These are phyloP conservation scores for Saccharomyces mikatae DNA, from an alignment of 805 yeast genomes.

Conservation along the genomic window DNA sequence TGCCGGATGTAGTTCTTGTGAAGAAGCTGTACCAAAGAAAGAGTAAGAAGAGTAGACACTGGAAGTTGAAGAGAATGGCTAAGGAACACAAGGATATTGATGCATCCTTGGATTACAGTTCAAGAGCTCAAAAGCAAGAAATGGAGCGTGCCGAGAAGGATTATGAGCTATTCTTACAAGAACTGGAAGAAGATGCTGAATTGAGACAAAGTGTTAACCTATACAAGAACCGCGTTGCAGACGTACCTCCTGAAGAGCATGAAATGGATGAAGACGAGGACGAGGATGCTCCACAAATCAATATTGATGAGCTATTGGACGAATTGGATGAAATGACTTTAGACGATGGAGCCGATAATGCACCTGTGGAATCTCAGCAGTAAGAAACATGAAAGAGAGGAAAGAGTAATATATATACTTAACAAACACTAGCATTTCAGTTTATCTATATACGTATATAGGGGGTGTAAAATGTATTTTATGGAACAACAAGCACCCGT, in stretches of 20 bases:
- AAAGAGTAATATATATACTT: not conserved
- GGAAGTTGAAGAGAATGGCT: constrained; percentile 97
- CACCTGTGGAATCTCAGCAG: not conserved
- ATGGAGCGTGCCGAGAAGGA: constrained; percentile 89
- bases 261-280: constrained; percentile 54
- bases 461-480: not conserved
- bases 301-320: constrained; percentile 85
- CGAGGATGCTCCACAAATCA: constrained; percentile 81
- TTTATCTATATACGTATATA: not conserved
- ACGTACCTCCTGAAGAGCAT: constrained; percentile 20
- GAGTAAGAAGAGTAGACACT: constrained; percentile 64
- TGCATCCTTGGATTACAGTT: constrained; percentile 51
- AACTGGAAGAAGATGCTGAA: constrained; percentile 93
- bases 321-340: constrained; percentile 91
- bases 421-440: not conserved
- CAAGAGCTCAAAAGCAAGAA: constrained; percentile 77
- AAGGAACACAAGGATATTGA: constrained; percentile 85
- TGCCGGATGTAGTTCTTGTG: constrained; percentile 81
- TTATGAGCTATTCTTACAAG: constrained; percentile 92
- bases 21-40: constrained; percentile 84
- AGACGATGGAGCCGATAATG: constrained; percentile 37
- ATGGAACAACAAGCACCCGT: not conserved
- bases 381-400: not conserved
- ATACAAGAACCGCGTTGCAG: constrained; percentile 45
- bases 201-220: constrained; percentile 83